These are phyloP conservation scores for Leonotis leonurus DNA, from an alignment of 257 asterid genomes.

Conservation along the genomic window DNA sequence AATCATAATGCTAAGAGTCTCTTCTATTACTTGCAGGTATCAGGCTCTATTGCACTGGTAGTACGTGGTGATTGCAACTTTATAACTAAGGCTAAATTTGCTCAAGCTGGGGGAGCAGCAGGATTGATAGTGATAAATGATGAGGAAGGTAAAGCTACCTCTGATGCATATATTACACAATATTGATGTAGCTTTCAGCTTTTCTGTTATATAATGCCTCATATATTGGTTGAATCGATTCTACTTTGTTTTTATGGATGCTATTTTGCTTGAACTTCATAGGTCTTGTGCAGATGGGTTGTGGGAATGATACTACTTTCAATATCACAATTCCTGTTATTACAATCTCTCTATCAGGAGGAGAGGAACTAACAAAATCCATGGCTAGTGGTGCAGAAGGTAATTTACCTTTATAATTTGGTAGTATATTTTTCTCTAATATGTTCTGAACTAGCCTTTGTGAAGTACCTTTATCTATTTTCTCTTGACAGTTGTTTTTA, in stretches of 20 bases:
- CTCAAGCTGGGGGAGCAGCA: slow-evolving; percentile 77
- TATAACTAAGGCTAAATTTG: slow-evolving; percentile 65
- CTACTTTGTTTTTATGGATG: slow-evolving; percentile 13
- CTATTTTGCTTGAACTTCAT: slow-evolving; percentile 25
- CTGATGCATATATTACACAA: slow-evolving; percentile 19
- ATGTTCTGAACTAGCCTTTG: background rate
- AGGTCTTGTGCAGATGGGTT: slow-evolving; percentile 83
- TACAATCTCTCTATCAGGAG: slow-evolving; percentile 67
- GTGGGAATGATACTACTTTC: slow-evolving; percentile 49
- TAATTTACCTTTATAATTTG: slow-evolving; percentile 23
- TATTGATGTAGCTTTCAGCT: slow-evolving; percentile 2
- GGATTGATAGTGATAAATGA: slow-evolving; percentile 72
- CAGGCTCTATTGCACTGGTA: slow-evolving; percentile 65
- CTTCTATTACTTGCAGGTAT: slow-evolving; percentile 45
- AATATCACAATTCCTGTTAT: slow-evolving; percentile 72
- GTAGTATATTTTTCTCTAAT: slow-evolving; percentile 4
- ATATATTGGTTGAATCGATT: background rate
- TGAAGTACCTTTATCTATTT: background rate
- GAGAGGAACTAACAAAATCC: slow-evolving; percentile 55
- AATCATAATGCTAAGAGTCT: slow-evolving; percentile 7
- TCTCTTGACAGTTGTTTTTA: background rate
- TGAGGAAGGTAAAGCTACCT: slow-evolving; percentile 56
- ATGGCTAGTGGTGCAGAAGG: slow-evolving; percentile 54
- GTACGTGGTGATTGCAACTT: slow-evolving; percentile 87
- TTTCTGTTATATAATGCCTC: slow-evolving; percentile 13